phyloP scores from a whole-genome alignment of 495 filamentous ascomycete genomes.

The Peziza echinospora region DNA sequence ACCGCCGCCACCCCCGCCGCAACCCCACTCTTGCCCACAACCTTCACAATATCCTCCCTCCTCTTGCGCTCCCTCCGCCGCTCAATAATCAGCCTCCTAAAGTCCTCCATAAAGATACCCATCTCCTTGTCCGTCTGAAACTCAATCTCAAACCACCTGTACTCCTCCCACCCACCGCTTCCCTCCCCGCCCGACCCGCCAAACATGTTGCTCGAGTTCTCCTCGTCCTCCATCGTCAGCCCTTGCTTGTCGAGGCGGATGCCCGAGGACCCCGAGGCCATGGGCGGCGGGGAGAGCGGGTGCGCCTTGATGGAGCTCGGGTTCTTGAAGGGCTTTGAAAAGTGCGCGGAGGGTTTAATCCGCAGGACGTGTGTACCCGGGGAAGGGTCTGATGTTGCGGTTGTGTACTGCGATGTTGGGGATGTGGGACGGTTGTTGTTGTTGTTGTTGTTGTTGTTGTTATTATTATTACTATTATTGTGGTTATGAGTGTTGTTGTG shows the following conservation, averaged over 20 bases:
- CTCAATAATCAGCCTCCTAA: slow-evolving; percentile 6
- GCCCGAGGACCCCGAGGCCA: slow-evolving; percentile 3
- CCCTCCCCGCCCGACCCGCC: too few relatives aligned
- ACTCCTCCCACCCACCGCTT: slow-evolving; percentile 11
- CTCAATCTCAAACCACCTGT: slow-evolving; percentile 18
- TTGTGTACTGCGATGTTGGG: not conserved
- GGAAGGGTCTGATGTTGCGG: not conserved
- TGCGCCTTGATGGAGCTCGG: slow-evolving; percentile 8
- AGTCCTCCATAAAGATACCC: slow-evolving; percentile 5
- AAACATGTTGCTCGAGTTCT: too few relatives aligned
- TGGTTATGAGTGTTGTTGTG: not conserved
- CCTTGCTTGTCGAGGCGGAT: slow-evolving; percentile 11
- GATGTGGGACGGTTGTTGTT: not conserved
- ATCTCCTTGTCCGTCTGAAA: slow-evolving; percentile 10
- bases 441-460: not conserved
- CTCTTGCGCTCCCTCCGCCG: slow-evolving; percentile 9
- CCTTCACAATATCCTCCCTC: slow-evolving; percentile 9
- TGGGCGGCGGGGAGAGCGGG: not conserved
- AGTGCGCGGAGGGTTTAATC: slow-evolving; percentile 7
- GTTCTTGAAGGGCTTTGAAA: slow-evolving; percentile 2
- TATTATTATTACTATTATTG: not conserved
- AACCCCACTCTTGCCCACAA: slow-evolving; percentile 4
- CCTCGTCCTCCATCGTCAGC: slow-evolving; percentile 8
- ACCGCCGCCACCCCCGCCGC: not conserved
- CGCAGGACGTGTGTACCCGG: not conserved